These are phyloP conservation scores for Rhododendron simsii DNA, from an alignment of 148 eudicot species.

Conservation along the genomic window DNA sequence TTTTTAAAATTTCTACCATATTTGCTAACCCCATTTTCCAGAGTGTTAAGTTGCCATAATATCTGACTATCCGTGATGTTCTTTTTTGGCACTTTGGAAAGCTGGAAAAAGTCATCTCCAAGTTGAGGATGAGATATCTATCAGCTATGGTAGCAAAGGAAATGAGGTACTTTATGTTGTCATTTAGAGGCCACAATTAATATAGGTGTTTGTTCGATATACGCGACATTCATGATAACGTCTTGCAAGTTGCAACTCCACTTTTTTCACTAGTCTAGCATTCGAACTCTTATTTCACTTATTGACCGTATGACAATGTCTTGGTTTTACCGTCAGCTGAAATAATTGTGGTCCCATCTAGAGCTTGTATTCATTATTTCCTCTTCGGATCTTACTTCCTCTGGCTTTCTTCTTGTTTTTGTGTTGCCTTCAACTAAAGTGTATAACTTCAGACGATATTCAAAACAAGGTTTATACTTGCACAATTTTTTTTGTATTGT, in stretches of 20 bases:
- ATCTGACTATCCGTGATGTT: not conserved
- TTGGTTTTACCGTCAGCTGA: not conserved
- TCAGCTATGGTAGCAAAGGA: conserved; percentile 95
- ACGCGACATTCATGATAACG: not conserved
- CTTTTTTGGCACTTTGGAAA: conserved; percentile 19
- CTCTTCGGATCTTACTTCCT: not conserved
- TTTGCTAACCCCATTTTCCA: not conserved
- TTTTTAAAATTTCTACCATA: not conserved
- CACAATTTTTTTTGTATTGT: not conserved
- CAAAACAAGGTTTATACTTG: not conserved
- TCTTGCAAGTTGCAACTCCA: not conserved
- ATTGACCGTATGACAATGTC: not conserved
- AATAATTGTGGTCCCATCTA: not conserved
- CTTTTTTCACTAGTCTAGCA: not conserved
- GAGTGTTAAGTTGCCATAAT: not conserved
- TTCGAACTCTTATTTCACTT: not conserved
- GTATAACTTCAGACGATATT: not conserved
- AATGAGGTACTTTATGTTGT: conserved; percentile 65
- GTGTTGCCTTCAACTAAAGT: not conserved
- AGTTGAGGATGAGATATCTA: conserved; percentile 64
- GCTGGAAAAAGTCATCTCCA: conserved; percentile 39
- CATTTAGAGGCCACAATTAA: conserved; percentile 3
- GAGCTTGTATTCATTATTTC: not conserved
- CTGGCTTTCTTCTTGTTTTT: not conserved
- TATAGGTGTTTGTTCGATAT: not conserved